Percentiles rank a stretch among this genome's conserved stretches.
These are phyloP conservation scores for Rhynchospora breviuscula DNA, from an alignment of 176 grass and related monocot species.

Conservation along the genomic window DNA sequence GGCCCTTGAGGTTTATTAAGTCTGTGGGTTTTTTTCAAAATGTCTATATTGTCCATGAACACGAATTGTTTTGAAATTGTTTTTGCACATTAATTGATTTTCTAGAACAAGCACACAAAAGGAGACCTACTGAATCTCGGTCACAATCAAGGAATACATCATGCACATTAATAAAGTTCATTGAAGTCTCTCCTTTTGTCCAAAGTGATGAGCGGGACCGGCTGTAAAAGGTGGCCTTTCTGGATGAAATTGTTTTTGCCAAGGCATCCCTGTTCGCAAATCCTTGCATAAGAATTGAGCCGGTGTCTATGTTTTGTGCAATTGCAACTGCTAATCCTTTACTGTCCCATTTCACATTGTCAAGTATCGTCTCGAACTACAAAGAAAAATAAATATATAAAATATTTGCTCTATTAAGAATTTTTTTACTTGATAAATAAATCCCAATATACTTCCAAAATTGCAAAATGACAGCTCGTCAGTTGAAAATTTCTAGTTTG, in stretches of 20 bases:
- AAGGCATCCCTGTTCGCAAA: conserved; percentile 83
- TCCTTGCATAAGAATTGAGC: conserved; percentile 92
- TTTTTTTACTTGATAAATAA: not conserved
- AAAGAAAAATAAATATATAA: not conserved
- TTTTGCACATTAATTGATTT: not conserved
- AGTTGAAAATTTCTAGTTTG: not conserved
- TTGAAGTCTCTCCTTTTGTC: conserved; percentile 96
- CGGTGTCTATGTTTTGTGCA: conserved; percentile 82
- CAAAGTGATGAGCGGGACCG: conserved; percentile 73
- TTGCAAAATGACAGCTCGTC: not conserved
- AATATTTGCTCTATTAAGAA: not conserved
- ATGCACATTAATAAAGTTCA: conserved; percentile 90
- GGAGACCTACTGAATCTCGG: conserved; percentile 74
- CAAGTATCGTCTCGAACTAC: conserved; percentile 54
- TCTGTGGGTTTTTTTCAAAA: not conserved
- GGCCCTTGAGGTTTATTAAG: not conserved
- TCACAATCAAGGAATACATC: conserved; percentile 88
- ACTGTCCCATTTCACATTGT: conserved; percentile 79
- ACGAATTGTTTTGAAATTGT: not conserved
- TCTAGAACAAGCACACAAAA: not conserved
- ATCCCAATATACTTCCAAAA: not conserved
- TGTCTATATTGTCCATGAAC: not conserved
- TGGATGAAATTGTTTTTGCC: conserved; percentile 55
- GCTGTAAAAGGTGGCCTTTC: conserved; percentile 89
- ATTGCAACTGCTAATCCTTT: conserved; percentile 92